Conservation (phyloP, 129 eudicot species). For the Deinandra increscens region DNA sequence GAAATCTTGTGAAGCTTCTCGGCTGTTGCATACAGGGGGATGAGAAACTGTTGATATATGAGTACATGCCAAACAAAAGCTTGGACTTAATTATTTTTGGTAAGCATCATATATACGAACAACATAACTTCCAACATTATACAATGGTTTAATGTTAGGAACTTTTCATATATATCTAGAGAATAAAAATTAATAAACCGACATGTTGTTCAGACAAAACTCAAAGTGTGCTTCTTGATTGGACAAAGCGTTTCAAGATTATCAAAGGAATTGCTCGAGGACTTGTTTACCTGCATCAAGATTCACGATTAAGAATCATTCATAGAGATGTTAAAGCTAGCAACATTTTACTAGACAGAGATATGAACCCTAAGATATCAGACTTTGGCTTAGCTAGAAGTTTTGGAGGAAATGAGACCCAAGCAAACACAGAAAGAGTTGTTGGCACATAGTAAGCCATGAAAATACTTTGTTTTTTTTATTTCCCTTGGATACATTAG, state of each 20-base stretch:
- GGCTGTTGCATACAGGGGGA: no score
- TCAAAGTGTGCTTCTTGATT: constrained; percentile 11
- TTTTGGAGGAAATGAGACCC: constrained; percentile 37
- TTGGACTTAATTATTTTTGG: no score
- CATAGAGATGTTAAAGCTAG: constrained; percentile 44
- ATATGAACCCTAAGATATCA: constrained; percentile 43
- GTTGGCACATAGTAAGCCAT: constrained; percentile 41
- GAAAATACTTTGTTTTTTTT: no score
- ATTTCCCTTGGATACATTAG: no score
- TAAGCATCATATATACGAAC: no score
- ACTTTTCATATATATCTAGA: no score
- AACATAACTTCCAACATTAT: no score
- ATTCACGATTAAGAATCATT: constrained; percentile 38
- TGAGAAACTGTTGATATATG: no score
- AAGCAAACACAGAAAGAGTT: constrained; percentile 31
- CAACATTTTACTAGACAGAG: constrained; percentile 33
- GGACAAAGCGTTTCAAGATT: constrained; percentile 32
- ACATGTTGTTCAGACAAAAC: constrained; percentile 23
- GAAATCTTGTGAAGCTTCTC: no score
- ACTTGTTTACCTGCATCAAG: constrained; percentile 39
- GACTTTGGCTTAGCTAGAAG: constrained; percentile 44
- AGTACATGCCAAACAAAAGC: no score
- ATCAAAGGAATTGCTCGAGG: constrained; percentile 41
- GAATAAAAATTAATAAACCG: not conserved
- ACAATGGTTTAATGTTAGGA: no score